Base-by-base conservation (phyloP, 1,284 basidiomycete species). In the Cryptococcus sp. region DNA sequence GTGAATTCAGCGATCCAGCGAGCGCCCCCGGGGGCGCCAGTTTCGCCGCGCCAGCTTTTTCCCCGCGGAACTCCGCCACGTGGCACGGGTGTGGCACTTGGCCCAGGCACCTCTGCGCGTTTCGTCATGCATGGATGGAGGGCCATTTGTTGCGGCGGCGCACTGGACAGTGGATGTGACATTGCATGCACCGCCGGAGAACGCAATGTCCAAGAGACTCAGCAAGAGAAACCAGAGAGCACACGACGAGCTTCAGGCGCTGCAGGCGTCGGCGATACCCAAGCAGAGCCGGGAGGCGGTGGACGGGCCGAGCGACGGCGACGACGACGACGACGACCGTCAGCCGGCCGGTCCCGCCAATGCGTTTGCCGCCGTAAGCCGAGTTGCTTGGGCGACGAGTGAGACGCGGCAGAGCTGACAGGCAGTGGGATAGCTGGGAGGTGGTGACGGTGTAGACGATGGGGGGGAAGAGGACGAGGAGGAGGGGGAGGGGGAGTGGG, bases 201-300 rank as follows among this genome's bases (percentile, higher is more conserved):
- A 40, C n/a, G 49, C 12, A 43, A 81, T 80, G 79, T 73, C 77
- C 13, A 79, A 79, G 43, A 66, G 80, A 35, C 66, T 80, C 18
- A 93, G 84, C 77, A 94, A 91, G 76, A 81, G 91, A 47, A 90
- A 93, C 71, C 86, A 91, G 66, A 79, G 91, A 45, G 89, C 91
- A 68, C 80, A 85, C 21, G 88, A 91, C 59, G 89, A 93, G 68
- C 82, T 79, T 16, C 67, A 72, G 52, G 62, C 67, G 37, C 67
- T 75, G 0, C 66, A 73, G 52, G 63, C 66, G 3, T 57, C 60
- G 21, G 58, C 72, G 58, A n/a, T n/a, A n/a, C 68, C 38, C 58
- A 56, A 47, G 6, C 44, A 48, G 40, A 24, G 46, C 7, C 44
- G 28, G 7, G 56, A 60, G 1, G 45, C 49, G 18, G 53, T 60